Evolutionary conservation across 805 yeast species (phyloP), one percentile per base, ranked within the genome.

Genomic region (Saccharomyces cerevisiae): DNA sequence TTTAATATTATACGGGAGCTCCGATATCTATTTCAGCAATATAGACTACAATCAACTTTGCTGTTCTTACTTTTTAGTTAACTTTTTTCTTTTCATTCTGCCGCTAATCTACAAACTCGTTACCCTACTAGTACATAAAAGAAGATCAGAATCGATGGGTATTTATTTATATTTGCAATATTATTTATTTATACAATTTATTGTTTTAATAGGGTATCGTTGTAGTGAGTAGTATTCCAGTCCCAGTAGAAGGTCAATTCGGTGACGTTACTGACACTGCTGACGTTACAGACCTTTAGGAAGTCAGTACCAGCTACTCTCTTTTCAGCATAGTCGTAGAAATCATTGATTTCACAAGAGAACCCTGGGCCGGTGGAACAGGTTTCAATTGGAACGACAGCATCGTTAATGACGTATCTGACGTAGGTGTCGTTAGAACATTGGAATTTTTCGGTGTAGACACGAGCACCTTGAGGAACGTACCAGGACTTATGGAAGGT

Each of bases 391-490:
- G 84, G 83, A 49, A 78, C 68, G 26, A 81, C 83, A 1, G 82
- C 82, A 57, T 80, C 84, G 61, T 81, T 80, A 21, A 79, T 59
- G 6, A 79, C 66, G 41, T 73, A 70, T 64, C 84, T 76, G 14
- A 80, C 79, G 61, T 69, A 81, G 17, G 73, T 68, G 29, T 60
- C 63, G 41, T 70, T 70, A 4, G 54, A 48, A 65, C 84, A 80
- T 51, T 63, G 64, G 53, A 79, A 66, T 58, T 81, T 73, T 68
- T 82, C 86, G 27, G 79, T 62, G 31, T 78, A 70, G 21, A 80
- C 60, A 56, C 81, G 72, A 2, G 79, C 83, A 36, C 83, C 85
- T 82, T 78, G 79, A 51, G 86, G 87, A 27, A 75, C 74, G 47
- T 80, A 65, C 60, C 81, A 79, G 6, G 75, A 70, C 57, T 70